Percentiles rank a stretch among this genome's conserved stretches.
phyloP scores from a whole-genome alignment of 2,329 filamentous ascomycete genomes.

The Penicillium brevicompactum region DNA sequence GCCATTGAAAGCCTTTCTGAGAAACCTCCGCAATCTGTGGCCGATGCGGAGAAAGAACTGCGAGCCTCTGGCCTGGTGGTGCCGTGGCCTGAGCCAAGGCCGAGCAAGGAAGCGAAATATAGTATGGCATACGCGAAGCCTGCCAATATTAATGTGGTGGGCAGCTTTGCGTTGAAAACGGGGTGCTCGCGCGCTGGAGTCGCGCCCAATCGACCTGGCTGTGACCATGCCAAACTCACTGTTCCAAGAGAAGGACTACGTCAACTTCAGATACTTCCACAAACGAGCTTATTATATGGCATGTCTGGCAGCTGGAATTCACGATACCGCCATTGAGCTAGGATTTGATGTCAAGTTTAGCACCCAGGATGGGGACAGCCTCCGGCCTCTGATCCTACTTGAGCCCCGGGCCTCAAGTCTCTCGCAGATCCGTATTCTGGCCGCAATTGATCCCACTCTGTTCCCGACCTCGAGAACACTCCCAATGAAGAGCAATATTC shows the following conservation, averaged over 20 bases:
- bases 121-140: slow-evolving; percentile 79
- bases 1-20: slow-evolving; percentile 60
- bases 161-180: slow-evolving; percentile 79
- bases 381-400: slow-evolving; percentile 69
- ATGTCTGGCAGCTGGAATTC: slow-evolving; percentile 72
- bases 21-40: slow-evolving; percentile 54
- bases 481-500: slow-evolving; percentile 70
- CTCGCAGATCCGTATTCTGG: slow-evolving; percentile 72
- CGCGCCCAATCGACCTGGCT: slow-evolving; percentile 74
- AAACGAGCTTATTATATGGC: slow-evolving; percentile 91
- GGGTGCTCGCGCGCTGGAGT: slow-evolving; percentile 64
- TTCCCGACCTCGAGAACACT: slow-evolving; percentile 74
- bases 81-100: slow-evolving; percentile 81
- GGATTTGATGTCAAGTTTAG: slow-evolving; percentile 65
- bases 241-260: slow-evolving; percentile 93
- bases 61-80: slow-evolving; percentile 69
- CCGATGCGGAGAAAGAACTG: slow-evolving; percentile 67
- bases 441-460: slow-evolving; percentile 67
- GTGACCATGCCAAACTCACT: slow-evolving; percentile 78
- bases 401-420: slow-evolving; percentile 43
- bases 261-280: slow-evolving; percentile 92
- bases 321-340: slow-evolving; percentile 54
- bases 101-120: slow-evolving; percentile 75
- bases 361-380: slow-evolving; percentile 69
- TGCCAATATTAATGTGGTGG: slow-evolving; percentile 78